These are phyloP conservation scores for Astrothelium subdiscretum DNA, from an alignment of 495 filamentous ascomycete genomes.

Conservation along the genomic window DNA sequence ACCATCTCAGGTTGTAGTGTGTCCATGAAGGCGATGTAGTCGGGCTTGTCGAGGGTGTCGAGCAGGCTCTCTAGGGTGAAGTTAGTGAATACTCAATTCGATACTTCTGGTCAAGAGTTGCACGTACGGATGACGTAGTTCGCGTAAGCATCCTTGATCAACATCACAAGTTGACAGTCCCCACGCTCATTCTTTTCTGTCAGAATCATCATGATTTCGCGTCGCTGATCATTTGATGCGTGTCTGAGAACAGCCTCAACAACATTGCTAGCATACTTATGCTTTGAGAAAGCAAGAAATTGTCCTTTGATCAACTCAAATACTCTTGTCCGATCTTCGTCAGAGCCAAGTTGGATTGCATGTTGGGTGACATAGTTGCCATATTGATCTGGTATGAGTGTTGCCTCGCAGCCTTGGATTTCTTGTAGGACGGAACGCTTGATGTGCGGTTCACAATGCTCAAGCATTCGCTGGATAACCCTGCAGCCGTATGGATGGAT, in stretches of 20 bases:
- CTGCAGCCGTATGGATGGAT: slow-evolving; percentile 82
- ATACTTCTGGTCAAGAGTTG: neutral
- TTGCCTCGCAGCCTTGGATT: slow-evolving; percentile 57
- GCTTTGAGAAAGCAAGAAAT: slow-evolving; percentile 67
- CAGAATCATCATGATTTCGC: slow-evolving; percentile 56
- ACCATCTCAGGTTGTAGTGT: slow-evolving; percentile 63
- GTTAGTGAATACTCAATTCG: slow-evolving; percentile 26
- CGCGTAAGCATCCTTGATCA: slow-evolving; percentile 87
- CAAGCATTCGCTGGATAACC: slow-evolving; percentile 86
- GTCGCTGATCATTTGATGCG: slow-evolving; percentile 57
- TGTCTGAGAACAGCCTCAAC: slow-evolving; percentile 86
- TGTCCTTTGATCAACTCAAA: slow-evolving; percentile 61
- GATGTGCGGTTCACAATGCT: slow-evolving; percentile 65
- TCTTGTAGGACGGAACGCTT: slow-evolving; percentile 63
- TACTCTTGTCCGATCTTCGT: slow-evolving; percentile 61
- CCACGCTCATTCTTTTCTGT: slow-evolving; percentile 49
- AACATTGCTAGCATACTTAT: slow-evolving; percentile 96
- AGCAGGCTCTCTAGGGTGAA: slow-evolving; percentile 61
- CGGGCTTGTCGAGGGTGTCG: slow-evolving; percentile 50
- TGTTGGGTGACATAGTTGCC: slow-evolving; percentile 98
- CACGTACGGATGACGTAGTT: slow-evolving; percentile 96
- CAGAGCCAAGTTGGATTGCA: slow-evolving; percentile 71
- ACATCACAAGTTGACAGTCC: slow-evolving; percentile 51
- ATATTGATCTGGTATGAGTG: slow-evolving; percentile 77
- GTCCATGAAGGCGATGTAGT: slow-evolving; percentile 56